Base-by-base conservation (phyloP, 2,329 filamentous ascomycete genomes). In the Pestalotiopsis sp. region DNA sequence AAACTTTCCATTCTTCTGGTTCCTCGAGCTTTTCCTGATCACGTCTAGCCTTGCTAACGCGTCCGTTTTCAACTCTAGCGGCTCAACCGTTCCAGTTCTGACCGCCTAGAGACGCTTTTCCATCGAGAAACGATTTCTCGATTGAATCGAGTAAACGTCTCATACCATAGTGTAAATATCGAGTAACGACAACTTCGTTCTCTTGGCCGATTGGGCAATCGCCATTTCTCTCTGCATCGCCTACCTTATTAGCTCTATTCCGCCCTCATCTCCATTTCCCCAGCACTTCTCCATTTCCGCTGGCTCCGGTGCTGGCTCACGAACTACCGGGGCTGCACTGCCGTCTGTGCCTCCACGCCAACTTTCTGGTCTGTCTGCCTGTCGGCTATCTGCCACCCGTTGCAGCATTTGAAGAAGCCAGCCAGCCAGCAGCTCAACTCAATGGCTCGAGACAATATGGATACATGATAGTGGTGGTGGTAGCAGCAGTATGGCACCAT, bases 61-160 rank as follows among this genome's bases (percentile, higher is more conserved):
- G 4, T 38, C 25, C 14, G 41, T 31, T 65, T 65, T 14, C 41
- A 45, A 36, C 45, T 36, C 62, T 39, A 64, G 36, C 62, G 25
- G 23, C n/a, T 6, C 60, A 49, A 23, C 38, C 62, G 14, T 27
- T 20, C 39, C 17, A 64, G 31, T 38, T 36, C n/a, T 27, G 23
- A 38, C 17, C 17, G 58, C 25, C 59, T 17, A 64, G 52, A 27
- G 20, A 31, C 7, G 13, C 38, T 60, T 74, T 72, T 69, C 67
- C 71, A 74, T 76, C 74, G 72, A 73, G 71, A 73, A 72, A 73
- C 69, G 4, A 70, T 76, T 73, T 71, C 72, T 72, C 72, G 72
- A 75, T 76, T 52, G 57, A 70, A 72, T 76, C 75, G 74, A 76
- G 72, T 73, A 77, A 76, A 72, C 23, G 23, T 14, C 13, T 14